These are phyloP conservation scores for Suhomyces emberorum DNA, from an alignment of 805 yeast species.

Conservation along the genomic window DNA sequence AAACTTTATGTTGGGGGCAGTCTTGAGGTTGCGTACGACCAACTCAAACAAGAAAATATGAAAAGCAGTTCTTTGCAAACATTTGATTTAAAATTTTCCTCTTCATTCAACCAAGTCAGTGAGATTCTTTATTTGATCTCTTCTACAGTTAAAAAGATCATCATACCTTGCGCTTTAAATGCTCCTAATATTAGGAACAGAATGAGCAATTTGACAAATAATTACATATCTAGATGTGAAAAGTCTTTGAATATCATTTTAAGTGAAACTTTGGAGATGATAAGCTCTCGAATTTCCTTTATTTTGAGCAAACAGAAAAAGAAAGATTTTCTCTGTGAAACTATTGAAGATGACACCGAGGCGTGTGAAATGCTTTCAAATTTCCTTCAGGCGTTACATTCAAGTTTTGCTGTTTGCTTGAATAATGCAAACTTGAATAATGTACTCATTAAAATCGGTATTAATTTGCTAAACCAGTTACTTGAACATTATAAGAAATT, in stretches of 20 bases:
- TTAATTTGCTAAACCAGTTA: constrained; percentile 52
- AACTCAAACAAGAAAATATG: constrained; percentile 35
- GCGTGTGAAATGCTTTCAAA: constrained; percentile 64
- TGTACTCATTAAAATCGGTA: constrained; percentile 56
- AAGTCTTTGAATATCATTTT: constrained; percentile 61
- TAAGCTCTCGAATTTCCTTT: constrained; percentile 46
- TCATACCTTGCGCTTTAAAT: constrained; percentile 69
- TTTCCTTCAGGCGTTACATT: constrained; percentile 45
- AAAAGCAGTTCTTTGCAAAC: constrained; percentile 20
- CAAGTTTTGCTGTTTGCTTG: constrained; percentile 35
- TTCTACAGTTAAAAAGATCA: constrained; percentile 67
- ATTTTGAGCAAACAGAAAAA: constrained; percentile 63
- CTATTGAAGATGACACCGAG: constrained; percentile 59
- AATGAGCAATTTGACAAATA: constrained; percentile 60
- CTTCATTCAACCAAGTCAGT: constrained; percentile 49
- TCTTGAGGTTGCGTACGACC: constrained; percentile 62
- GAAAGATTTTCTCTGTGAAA: constrained; percentile 59
- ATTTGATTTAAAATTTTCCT: constrained; percentile 47
- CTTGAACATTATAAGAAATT: constrained; percentile 72
- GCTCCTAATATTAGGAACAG: constrained; percentile 54
- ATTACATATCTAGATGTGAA: constrained; percentile 59
- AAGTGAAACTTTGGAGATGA: constrained; percentile 52
- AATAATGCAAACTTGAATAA: constrained; percentile 44
- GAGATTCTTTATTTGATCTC: constrained; percentile 66
- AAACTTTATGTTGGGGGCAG: constrained; percentile 71